Percentiles rank a stretch among this genome's conserved stretches.
phyloP scores from a whole-genome alignment of 352 stramenopile species.

The Pythium angustatum region DNA sequence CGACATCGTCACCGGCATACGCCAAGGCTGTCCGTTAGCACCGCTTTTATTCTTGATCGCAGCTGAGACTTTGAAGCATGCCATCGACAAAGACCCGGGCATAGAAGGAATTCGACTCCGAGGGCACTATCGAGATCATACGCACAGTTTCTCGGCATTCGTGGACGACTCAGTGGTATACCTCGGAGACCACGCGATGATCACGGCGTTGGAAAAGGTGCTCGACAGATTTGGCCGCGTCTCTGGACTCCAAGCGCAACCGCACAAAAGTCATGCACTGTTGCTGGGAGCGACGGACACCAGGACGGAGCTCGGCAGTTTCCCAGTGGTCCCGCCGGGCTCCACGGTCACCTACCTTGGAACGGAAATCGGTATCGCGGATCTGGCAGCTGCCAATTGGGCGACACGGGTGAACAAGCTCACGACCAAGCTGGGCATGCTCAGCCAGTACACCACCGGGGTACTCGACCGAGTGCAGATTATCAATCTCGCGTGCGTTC shows the following conservation, averaged over 20 bases:
- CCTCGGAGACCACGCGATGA: background rate
- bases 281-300: too few relatives aligned
- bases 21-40: constrained; percentile 28
- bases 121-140: background rate
- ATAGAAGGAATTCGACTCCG: too few relatives aligned
- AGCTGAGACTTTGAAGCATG: constrained; percentile 13
- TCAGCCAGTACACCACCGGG: constrained; percentile 8
- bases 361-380: too few relatives aligned
- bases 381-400: too few relatives aligned
- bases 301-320: too few relatives aligned
- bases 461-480: background rate
- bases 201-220: background rate
- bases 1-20: constrained; percentile 19
- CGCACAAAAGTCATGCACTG: constrained; percentile 13
- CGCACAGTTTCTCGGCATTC: constrained; percentile 19
- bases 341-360: too few relatives aligned
- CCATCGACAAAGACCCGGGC: constrained; percentile 4
- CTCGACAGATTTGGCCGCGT: constrained; percentile 2
- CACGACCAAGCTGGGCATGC: background rate
- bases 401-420: background rate
- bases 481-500: constrained; percentile 1
- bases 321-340: too few relatives aligned
- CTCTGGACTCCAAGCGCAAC: constrained; percentile 19
- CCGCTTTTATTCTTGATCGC: constrained; percentile 30
- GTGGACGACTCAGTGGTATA: constrained; percentile 29